Base-by-base conservation (phyloP, 2,329 filamentous ascomycete genomes). In the Arachnomyces sp. region DNA sequence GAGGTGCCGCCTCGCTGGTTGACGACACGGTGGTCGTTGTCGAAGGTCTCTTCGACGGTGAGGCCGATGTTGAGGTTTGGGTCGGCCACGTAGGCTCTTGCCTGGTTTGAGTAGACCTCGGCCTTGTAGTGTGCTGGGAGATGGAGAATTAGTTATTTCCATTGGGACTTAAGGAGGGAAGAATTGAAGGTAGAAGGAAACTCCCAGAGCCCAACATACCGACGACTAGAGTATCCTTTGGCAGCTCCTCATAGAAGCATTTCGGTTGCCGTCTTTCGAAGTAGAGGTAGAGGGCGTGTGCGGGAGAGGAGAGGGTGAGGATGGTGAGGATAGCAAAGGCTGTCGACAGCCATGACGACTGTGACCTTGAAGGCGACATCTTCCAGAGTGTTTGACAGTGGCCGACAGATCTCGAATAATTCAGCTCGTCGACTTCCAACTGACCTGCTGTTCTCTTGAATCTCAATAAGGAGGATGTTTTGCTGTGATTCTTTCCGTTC, bases 181-280 rank as follows among this genome's bases (percentile, higher is more conserved):
- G 2, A 7, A 4, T 31, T 29, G 33, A 28, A 11, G 12, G 2
- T n/a, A 14, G 14, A 3, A 7, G 30, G 15, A 17, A 31, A 18
- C 39, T 41, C 31, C 20, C 5, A 9, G 9, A 9, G 20, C 20
- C 5, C 9, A 5, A 52, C 77, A 46, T 71, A 82, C 79, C 92
- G 44, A 95, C 89, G 41, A 98, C 90, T 43, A 98, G 71, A 11
- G 92, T 96, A 65, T 94, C 90, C 73, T 96, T 95, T 50, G 92
- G 89, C 44, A 98, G 77, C 66, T 96, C 90, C 71, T 98, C 92
- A 69, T 84, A 94, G 79, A 98, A 98, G 70, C 92, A 98, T 70
- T 93, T 95, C 52, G 86, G 82, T 49, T 77, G 71, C 36, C 77
- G 76, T 56, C 84, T 85, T 62, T 96, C 88, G 64, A 96, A 81